These are phyloP conservation scores for Tribonema minus DNA, from an alignment of 108 stramenopile genomes.

Conservation along the genomic window DNA sequence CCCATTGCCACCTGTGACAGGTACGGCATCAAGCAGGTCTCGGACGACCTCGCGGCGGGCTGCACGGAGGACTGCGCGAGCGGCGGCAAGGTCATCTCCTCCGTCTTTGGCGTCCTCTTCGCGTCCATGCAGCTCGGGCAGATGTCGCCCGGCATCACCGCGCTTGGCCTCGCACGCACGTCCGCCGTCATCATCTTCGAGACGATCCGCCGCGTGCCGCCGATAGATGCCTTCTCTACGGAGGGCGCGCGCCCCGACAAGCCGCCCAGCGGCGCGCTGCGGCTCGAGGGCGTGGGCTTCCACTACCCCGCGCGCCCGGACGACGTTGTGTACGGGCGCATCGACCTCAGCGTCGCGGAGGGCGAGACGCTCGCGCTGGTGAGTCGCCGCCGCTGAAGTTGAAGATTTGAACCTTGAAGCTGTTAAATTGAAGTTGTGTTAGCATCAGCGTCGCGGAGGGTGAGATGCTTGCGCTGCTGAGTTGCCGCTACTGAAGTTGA, in stretches of 20 bases:
- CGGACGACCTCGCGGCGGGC: conserved; percentile 14
- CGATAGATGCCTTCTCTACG: conserved; percentile 13
- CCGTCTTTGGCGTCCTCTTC: conserved; percentile 37
- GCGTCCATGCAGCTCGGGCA: conserved; percentile 25
- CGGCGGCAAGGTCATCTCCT: conserved; percentile 34
- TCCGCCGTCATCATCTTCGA: conserved; percentile 25
- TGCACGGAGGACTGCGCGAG: conserved; percentile 3
- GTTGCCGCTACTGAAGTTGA: too few relatives aligned
- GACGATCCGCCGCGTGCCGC: conserved; percentile 12
- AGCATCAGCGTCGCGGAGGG: conserved; percentile 11
- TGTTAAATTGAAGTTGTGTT: too few relatives aligned
- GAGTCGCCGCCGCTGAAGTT: too few relatives aligned
- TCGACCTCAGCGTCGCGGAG: conserved; percentile 4
- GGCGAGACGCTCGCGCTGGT: conserved; percentile 65
- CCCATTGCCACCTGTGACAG: background rate
- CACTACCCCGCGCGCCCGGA: conserved; percentile 33
- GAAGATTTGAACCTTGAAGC: too few relatives aligned
- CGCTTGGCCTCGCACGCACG: conserved; percentile 9
- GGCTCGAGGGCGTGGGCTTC: conserved; percentile 5
- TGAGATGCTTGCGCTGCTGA: conserved; percentile 64
- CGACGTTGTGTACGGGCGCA: background rate
- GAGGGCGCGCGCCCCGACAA: conserved; percentile 10
- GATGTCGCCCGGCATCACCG: conserved; percentile 38
- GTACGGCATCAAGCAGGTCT: conserved; percentile 25
- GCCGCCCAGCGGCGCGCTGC: background rate